Evolutionary conservation across 169 alveolate genomes (phyloP).

Genomic region (Plasmodium ovale): DNA sequence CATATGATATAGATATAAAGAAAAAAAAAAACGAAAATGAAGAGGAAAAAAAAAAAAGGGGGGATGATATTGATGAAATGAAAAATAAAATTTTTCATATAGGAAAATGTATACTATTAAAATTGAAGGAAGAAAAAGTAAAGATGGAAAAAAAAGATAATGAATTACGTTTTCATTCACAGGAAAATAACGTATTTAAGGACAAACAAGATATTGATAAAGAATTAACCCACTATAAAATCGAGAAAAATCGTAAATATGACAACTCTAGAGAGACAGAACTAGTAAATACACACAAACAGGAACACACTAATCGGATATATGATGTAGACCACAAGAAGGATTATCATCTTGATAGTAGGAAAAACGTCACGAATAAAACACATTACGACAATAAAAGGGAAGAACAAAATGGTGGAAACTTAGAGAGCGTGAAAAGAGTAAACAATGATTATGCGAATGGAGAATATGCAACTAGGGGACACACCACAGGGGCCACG

Average conservation of each 20-base stretch:
- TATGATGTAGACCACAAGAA: background rate
- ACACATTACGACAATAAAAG: background rate
- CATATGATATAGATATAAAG: background rate
- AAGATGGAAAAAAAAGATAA: conserved; percentile 16
- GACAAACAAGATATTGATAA: background rate
- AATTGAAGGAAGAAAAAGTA: conserved; percentile 72
- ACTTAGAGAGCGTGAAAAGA: background rate
- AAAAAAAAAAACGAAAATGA: background rate
- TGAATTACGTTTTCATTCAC: too few relatives aligned
- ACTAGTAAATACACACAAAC: background rate
- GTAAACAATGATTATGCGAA: background rate
- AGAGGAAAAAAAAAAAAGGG: conserved; percentile 2
- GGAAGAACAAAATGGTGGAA: background rate
- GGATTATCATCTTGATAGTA: background rate
- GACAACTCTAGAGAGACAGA: background rate
- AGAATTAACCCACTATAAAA: background rate
- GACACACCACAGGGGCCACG: background rate
- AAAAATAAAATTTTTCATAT: conserved; percentile 50
- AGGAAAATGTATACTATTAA: conserved; percentile 52
- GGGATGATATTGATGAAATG: conserved; percentile 30
- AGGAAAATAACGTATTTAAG: background rate
- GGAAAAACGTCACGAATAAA: background rate
- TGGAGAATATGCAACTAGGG: background rate
- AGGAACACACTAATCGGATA: background rate
- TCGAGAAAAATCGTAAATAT: background rate